Evolutionary conservation across 495 filamentous ascomycete species (phyloP), one percentile per base, ranked within the genome.

Genomic region (Aspergillus leporis): DNA sequence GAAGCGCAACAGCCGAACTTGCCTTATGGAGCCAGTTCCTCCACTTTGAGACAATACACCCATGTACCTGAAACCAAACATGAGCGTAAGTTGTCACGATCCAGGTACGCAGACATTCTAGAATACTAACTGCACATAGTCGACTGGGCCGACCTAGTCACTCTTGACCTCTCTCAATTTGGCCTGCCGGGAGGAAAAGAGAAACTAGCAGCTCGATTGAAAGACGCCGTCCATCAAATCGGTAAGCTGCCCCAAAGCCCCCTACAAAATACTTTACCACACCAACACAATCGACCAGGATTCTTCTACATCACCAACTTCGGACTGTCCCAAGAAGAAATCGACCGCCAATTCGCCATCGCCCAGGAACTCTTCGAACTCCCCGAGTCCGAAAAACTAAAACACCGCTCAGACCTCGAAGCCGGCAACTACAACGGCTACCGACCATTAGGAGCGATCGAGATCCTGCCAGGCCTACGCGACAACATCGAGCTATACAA

Each of bases 401-500:
- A 77, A 55, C 81, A 80, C 57, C 61, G 66, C 13, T 76, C 75
- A 30, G 70, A 79, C 36, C 72, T 77, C 19, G 77, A 74, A 21
- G 66, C 76, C 18, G 81, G 80, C 0, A 74, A 73, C 45, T 83
- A 81, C 62, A 73, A 78, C 46, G 70, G 70, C 19, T 55, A 70
- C 62, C 52, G 73, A 55, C 53, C 72, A 52, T 50, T 64, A 55
- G 41, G 71, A 28, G 19, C 52, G 18, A 32, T 53, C 21, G 58
- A 70, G 52, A 58, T 71, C 14, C 55, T 65, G 36, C 70, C 70
- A 1, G 74, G 73, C 3, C 60, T 76, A 1, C 70, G 69, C 23
- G 83, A 86, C 65, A 86, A 84, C 31, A 73, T 77, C 22, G 81
- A 85, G 65, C 72, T 77, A 9, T 83, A 80, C 64, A 84, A 85